Conservation (phyloP, 2,329 filamentous ascomycete species). For the Seiridium cupressi region DNA sequence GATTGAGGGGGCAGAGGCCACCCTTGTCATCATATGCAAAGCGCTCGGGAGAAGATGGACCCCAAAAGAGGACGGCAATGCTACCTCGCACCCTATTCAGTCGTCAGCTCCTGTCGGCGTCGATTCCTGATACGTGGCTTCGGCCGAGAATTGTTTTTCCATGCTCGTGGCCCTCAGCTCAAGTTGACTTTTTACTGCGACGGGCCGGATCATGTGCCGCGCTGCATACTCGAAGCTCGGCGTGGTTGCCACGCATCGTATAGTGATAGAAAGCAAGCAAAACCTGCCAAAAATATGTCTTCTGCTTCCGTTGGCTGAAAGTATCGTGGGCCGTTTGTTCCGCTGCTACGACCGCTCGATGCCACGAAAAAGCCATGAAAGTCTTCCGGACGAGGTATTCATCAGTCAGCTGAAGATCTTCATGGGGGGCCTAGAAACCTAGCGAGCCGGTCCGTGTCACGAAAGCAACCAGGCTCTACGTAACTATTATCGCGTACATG, state of each 20-base stretch:
- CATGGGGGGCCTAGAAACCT: neutral
- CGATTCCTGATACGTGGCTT: neutral
- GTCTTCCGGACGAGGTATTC: neutral
- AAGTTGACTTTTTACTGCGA: neutral
- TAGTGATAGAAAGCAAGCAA: no score
- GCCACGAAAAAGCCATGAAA: no score
- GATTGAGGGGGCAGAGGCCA: neutral
- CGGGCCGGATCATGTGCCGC: no score
- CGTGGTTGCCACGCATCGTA: no score
- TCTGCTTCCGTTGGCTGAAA: no score
- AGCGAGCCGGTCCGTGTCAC: neutral
- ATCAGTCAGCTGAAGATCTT: neutral
- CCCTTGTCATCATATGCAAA: neutral
- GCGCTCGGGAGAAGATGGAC: neutral
- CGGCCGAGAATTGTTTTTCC: neutral
- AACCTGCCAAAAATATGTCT: no score
- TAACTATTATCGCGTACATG: neutral
- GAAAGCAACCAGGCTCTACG: neutral
- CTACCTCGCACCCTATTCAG: neutral
- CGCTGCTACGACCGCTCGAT: no score
- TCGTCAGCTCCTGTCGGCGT: conserved; percentile 1
- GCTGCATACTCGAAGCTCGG: no score
- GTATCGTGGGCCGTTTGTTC: no score
- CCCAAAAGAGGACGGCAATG: neutral
- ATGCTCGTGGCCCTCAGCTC: neutral